phyloP scores from a whole-genome alignment of 768 basidiomycete species.

The Tulasnella calospora region DNA sequence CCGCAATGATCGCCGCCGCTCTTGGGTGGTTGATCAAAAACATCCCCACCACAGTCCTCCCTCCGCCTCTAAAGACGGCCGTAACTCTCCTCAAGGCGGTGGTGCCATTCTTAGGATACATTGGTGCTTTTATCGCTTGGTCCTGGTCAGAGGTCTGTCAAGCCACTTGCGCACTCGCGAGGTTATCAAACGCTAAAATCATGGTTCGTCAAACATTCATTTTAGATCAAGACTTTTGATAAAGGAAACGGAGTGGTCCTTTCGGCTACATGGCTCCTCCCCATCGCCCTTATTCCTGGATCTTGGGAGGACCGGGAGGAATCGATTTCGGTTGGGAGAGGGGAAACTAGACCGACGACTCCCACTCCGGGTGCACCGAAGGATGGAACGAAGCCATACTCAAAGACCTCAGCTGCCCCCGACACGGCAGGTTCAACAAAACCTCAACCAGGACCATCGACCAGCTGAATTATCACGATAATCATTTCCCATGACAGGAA shows the following conservation, averaged over 20 bases:
- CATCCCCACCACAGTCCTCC: slow-evolving; percentile 57
- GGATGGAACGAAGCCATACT: no score
- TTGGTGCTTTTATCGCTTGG: slow-evolving; percentile 64
- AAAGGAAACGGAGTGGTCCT: slow-evolving; percentile 73
- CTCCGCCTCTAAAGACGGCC: slow-evolving; percentile 54
- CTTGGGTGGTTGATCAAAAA: slow-evolving; percentile 65
- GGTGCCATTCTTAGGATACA: slow-evolving; percentile 23
- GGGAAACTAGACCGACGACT: neutral
- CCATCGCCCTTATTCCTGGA: slow-evolving; percentile 68
- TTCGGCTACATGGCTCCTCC: slow-evolving; percentile 77
- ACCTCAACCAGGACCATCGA: neutral
- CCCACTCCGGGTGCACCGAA: no score
- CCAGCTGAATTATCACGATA: no score
- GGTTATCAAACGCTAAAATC: slow-evolving; percentile 14
- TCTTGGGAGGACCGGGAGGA: slow-evolving; percentile 51
- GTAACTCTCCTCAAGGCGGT: slow-evolving; percentile 52
- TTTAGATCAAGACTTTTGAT: slow-evolving; percentile 21
- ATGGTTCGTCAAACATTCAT: slow-evolving; percentile 12
- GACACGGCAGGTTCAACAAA: neutral
- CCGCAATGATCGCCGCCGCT: slow-evolving; percentile 68
- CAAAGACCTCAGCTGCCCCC: neutral
- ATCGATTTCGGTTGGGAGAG: neutral
- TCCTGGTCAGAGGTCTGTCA: slow-evolving; percentile 61
- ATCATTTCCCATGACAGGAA: no score
- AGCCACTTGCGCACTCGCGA: neutral